Evolutionary conservation across 495 filamentous ascomycete genomes (phyloP).

Genomic region (Staphylotrichum tortipilum): DNA sequence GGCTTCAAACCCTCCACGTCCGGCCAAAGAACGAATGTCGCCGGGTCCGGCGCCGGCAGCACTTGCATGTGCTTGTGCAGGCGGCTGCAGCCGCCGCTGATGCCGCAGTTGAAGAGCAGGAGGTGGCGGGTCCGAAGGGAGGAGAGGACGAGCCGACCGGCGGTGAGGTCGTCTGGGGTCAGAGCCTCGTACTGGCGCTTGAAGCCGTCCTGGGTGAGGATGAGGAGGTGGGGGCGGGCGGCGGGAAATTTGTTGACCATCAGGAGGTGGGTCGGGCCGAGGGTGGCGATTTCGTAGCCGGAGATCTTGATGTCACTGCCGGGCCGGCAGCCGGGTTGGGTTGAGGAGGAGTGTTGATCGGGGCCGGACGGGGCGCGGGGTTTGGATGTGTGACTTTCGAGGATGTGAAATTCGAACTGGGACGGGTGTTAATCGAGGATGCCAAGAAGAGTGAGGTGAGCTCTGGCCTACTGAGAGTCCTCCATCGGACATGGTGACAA

Average conservation of each 20-base stretch:
- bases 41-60: conserved; percentile 17
- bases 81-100: conserved; percentile 31
- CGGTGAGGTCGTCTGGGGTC: conserved; percentile 9
- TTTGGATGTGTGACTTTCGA: conserved; percentile 7
- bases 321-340: conserved; percentile 9
- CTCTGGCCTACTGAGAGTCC: neutral
- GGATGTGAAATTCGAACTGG: conserved; percentile 17
- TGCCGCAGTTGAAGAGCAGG: conserved; percentile 33
- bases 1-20: conserved; percentile 1
- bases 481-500: neutral
- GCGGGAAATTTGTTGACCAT: conserved; percentile 35
- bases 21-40: conserved; percentile 10
- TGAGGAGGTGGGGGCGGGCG: conserved; percentile 31
- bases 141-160: neutral
- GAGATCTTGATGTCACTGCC: conserved; percentile 23
- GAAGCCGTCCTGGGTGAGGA: conserved; percentile 33
- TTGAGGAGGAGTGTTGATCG: neutral
- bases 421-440: neutral
- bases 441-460: neutral
- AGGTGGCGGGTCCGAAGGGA: conserved; percentile 4
- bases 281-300: conserved; percentile 11
- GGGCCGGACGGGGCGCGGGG: conserved; percentile 1
- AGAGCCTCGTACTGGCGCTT: conserved; percentile 26
- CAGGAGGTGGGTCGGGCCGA: conserved; percentile 26
- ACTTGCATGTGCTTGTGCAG: conserved; percentile 41